Conservation (phyloP, 805 yeast genomes). For the Debaryomyces prosopidis region DNA sequence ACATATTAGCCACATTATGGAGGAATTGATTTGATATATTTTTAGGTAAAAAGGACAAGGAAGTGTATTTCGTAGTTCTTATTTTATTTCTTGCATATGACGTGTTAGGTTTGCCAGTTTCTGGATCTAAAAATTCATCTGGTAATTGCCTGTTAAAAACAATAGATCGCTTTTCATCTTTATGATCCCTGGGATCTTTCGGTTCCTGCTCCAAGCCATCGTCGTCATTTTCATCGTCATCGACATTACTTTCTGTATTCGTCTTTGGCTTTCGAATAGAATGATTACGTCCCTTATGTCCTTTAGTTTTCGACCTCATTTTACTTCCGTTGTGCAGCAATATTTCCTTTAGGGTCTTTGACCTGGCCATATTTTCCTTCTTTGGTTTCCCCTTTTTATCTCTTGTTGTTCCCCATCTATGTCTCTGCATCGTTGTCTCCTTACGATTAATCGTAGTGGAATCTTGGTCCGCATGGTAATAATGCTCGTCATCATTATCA, state of each 20-base stretch:
- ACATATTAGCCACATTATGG: constrained; percentile 84
- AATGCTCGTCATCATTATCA: constrained; percentile 16
- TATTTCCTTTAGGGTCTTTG: constrained; percentile 56
- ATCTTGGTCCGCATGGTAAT: constrained; percentile 5
- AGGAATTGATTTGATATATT: constrained; percentile 73
- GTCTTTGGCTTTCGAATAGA: constrained; percentile 20
- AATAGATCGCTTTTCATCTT: constrained; percentile 43
- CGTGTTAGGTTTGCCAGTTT: constrained; percentile 57
- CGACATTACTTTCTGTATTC: constrained; percentile 22
- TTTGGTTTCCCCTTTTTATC: constrained; percentile 67
- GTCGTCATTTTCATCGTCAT: constrained; percentile 30
- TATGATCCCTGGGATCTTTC: constrained; percentile 32
- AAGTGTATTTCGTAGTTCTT: constrained; percentile 94
- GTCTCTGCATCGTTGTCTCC: constrained; percentile 65
- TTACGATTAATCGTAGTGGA: constrained; percentile 23
- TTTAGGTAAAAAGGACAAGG: constrained; percentile 84
- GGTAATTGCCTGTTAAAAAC: constrained; percentile 65
- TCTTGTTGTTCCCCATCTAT: constrained; percentile 91
- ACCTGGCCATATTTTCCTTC: constrained; percentile 48
- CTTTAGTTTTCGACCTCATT: constrained; percentile 5
- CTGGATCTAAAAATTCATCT: constrained; percentile 52
- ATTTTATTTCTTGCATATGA: constrained; percentile 87
- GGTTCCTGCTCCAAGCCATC: constrained; percentile 29
- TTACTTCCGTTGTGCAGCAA: constrained; percentile 27
- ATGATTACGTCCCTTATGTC: constrained; percentile 12